Evolutionary conservation across 176 grass and related monocot species (phyloP).

Genomic region (Cymbopogon citratus): DNA sequence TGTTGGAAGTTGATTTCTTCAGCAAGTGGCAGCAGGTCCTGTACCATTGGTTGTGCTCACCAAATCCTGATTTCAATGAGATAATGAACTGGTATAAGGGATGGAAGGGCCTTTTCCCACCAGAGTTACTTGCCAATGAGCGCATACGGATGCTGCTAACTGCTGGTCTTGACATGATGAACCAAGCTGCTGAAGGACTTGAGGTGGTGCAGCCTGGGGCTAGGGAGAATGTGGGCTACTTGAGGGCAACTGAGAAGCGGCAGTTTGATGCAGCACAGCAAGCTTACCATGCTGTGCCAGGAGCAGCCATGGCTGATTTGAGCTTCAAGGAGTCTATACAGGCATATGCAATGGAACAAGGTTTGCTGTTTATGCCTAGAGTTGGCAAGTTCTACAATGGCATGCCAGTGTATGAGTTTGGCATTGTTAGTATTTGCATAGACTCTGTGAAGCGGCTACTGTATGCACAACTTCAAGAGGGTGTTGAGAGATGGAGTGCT

Average conservation of each 20-base stretch:
- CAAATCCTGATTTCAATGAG: slow-evolving; percentile 80
- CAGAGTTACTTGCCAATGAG: slow-evolving; percentile 75
- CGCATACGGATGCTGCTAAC: slow-evolving; percentile 60
- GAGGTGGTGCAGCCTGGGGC: slow-evolving; percentile 66
- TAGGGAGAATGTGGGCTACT: slow-evolving; percentile 62
- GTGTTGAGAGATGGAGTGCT: slow-evolving; percentile 56
- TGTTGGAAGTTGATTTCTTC: slow-evolving; percentile 86
- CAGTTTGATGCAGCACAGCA: slow-evolving; percentile 73
- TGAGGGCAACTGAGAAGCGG: slow-evolving; percentile 65
- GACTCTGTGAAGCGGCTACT: slow-evolving; percentile 73
- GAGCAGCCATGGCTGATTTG: slow-evolving; percentile 46
- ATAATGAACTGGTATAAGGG: slow-evolving; percentile 80
- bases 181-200: slow-evolving; percentile 70
- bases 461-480: slow-evolving; percentile 53
- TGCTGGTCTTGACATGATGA: slow-evolving; percentile 84
- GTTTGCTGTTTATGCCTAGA: slow-evolving; percentile 79
- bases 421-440: slow-evolving; percentile 61
- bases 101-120: slow-evolving; percentile 77
- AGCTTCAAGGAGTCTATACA: slow-evolving; percentile 88
- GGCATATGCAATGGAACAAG: slow-evolving; percentile 76
- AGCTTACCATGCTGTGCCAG: slow-evolving; percentile 36
- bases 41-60: slow-evolving; percentile 71
- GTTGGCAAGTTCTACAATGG: slow-evolving; percentile 77
- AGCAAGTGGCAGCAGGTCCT: slow-evolving; percentile 87
- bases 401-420: slow-evolving; percentile 84